Evolutionary conservation across 2,329 filamentous ascomycete species (phyloP).

Genomic region (Fusarium sp.): DNA sequence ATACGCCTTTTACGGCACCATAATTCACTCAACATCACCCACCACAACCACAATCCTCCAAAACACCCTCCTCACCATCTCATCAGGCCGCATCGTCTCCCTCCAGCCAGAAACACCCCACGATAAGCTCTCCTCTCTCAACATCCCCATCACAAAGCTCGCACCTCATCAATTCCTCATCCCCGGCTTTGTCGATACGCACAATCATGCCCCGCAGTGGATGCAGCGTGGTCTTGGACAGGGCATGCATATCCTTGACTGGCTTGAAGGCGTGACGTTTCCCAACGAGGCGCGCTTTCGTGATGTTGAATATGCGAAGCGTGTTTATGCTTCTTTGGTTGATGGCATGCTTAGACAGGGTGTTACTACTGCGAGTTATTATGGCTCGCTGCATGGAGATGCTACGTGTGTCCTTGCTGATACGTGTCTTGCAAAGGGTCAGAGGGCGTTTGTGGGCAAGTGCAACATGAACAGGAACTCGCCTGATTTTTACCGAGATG

Average conservation of each 20-base stretch:
- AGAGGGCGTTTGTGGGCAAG: conserved; percentile 71
- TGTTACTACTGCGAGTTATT: conserved; percentile 72
- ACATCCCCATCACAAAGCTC: conserved; percentile 41
- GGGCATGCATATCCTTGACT: conserved; percentile 68
- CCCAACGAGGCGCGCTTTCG: conserved; percentile 70
- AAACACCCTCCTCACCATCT: conserved; percentile 50
- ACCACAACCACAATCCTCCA: conserved; percentile 53
- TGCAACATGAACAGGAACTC: conserved; percentile 71
- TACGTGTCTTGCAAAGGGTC: conserved; percentile 63
- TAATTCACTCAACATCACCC: conserved; percentile 55
- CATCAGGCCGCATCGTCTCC: conserved; percentile 40
- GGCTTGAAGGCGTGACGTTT: conserved; percentile 73
- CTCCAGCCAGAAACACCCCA: conserved; percentile 32
- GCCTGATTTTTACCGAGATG: conserved; percentile 66
- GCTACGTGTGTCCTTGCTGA: conserved; percentile 70
- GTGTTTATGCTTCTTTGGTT: conserved; percentile 65
- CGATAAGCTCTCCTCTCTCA: conserved; percentile 11
- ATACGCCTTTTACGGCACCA: conserved; percentile 53
- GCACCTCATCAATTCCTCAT: conserved; percentile 63
- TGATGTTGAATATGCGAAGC: conserved; percentile 64
- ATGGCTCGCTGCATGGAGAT: conserved; percentile 66
- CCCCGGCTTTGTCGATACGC: conserved; percentile 74
- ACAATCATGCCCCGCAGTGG: conserved; percentile 75
- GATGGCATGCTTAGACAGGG: conserved; percentile 71
- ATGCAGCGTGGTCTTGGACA: conserved; percentile 61